Percentiles rank a stretch among this genome's conserved stretches.
Conservation (phyloP, 768 basidiomycete species). For the Tulasnella sp. region DNA sequence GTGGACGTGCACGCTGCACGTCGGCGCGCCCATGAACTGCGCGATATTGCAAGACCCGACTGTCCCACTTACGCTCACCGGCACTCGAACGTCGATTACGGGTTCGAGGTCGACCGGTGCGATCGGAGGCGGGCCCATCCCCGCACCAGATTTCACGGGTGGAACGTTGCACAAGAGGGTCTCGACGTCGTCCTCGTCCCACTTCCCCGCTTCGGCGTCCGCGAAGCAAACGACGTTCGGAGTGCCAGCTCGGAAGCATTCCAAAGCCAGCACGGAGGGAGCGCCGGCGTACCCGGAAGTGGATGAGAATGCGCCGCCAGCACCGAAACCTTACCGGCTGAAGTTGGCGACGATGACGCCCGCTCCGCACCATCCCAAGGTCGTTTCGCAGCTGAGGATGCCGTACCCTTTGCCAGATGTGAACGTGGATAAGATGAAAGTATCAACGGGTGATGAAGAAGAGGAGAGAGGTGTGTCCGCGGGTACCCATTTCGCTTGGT, state of each 20-base stretch:
- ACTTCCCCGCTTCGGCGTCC: constrained; percentile 7
- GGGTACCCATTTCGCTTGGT: not conserved
- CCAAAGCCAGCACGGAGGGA: not conserved
- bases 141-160: not conserved
- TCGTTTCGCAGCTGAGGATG: constrained; percentile 87
- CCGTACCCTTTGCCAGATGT: constrained; percentile 88
- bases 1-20: constrained; percentile 79
- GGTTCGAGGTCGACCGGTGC: constrained; percentile 1
- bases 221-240: not conserved
- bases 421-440: constrained; percentile 44
- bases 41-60: constrained; percentile 21
- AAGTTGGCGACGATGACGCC: constrained; percentile 87
- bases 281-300: not conserved
- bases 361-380: constrained; percentile 94
- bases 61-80: not conserved
- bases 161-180: constrained; percentile 5
- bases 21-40: constrained; percentile 6
- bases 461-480: not conserved
- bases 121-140: not conserved
- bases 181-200: constrained; percentile 21
- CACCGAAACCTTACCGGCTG: constrained; percentile 42
- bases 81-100: not conserved
- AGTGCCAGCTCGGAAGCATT: not conserved
- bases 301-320: not conserved
- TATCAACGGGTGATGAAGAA: constrained; percentile 23